Conservation (phyloP, 1,284 basidiomycete species). For the Rhizopogon parksii region DNA sequence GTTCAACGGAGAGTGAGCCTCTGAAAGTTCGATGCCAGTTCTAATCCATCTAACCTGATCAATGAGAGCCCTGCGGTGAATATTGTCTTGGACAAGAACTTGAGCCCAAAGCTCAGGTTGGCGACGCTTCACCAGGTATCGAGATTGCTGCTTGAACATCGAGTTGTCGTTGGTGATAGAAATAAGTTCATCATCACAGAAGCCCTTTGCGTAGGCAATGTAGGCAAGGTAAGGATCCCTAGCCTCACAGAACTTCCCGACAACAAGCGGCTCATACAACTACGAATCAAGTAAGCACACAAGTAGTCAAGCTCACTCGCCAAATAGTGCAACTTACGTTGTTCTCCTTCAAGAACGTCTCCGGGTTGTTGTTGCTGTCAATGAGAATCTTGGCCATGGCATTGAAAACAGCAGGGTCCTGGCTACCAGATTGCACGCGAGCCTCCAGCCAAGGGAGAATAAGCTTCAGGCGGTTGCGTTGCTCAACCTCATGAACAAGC, state of each 20-base stretch:
- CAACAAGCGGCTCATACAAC: constrained; percentile 93
- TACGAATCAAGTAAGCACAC: constrained; percentile 23
- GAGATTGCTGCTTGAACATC: constrained; percentile 99
- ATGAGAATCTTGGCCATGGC: constrained; percentile 98
- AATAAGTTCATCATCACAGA: constrained; percentile 98
- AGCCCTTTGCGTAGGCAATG: constrained; percentile 98
- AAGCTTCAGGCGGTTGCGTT: constrained; percentile 92
- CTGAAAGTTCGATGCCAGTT: neutral
- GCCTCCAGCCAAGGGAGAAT: constrained; percentile 97
- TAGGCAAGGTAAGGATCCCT: constrained; percentile 98
- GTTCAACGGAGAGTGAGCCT: constrained; percentile 3
- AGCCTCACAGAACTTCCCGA: constrained; percentile 99
- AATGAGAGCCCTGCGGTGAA: constrained; percentile 89
- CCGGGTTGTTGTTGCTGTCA: constrained; percentile 98
- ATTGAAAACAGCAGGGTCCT: constrained; percentile 92
- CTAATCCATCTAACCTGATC: constrained; percentile 65
- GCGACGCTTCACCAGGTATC: constrained; percentile 96
- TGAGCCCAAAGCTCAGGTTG: constrained; percentile 96
- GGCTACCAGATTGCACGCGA: constrained; percentile 86
- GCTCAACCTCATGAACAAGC: constrained; percentile 95
- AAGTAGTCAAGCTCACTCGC: constrained; percentile 1
- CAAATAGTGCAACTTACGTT: constrained; percentile 52
- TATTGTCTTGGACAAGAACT: constrained; percentile 86
- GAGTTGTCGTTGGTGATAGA: constrained; percentile 98
- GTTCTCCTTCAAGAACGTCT: constrained; percentile 97